Percentiles rank a stretch among this genome's conserved stretches.
These are phyloP conservation scores for Colletotrichum noveboracense DNA, from an alignment of 2,329 filamentous ascomycete species.

Conservation along the genomic window DNA sequence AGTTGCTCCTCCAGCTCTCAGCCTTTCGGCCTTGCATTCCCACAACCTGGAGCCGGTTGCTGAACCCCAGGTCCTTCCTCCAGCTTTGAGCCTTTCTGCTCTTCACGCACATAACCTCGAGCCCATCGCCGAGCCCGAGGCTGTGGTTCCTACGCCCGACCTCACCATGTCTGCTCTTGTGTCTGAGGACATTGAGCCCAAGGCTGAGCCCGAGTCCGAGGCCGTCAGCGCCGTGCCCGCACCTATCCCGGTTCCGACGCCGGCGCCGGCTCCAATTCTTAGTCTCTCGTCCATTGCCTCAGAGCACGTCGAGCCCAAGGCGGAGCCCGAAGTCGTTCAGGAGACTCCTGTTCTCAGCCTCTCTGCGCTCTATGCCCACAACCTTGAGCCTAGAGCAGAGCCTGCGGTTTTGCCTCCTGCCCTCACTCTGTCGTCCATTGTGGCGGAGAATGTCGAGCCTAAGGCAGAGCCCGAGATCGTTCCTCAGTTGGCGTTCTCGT, in stretches of 20 bases:
- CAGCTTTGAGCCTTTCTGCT: conserved; percentile 38
- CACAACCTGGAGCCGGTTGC: conserved; percentile 32
- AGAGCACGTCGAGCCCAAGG: conserved; percentile 41
- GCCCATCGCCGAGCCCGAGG: conserved; percentile 34
- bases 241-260: conserved; percentile 18
- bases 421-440: conserved; percentile 34
- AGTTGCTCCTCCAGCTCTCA: conserved; percentile 23
- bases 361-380: conserved; percentile 17
- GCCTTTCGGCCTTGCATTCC: conserved; percentile 27
- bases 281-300: conserved; percentile 36
- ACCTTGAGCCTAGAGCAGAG: conserved; percentile 24
- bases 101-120: conserved; percentile 30
- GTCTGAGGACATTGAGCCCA: conserved; percentile 36
- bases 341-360: conserved; percentile 21
- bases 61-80: conserved; percentile 22
- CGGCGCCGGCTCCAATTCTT: conserved; percentile 24
- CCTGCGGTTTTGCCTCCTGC: conserved; percentile 31
- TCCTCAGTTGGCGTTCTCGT: conserved; percentile 25
- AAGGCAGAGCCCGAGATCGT: conserved; percentile 26
- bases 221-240: conserved; percentile 23
- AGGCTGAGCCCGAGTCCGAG: conserved; percentile 30
- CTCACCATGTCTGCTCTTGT: conserved; percentile 35
- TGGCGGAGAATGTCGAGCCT: conserved; percentile 35
- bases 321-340: conserved; percentile 28
- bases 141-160: conserved; percentile 27